Percentiles rank a stretch among this genome's conserved stretches.
phyloP scores from a whole-genome alignment of 176 grass and related monocot genomes.

The Tuctoria greenei region DNA sequence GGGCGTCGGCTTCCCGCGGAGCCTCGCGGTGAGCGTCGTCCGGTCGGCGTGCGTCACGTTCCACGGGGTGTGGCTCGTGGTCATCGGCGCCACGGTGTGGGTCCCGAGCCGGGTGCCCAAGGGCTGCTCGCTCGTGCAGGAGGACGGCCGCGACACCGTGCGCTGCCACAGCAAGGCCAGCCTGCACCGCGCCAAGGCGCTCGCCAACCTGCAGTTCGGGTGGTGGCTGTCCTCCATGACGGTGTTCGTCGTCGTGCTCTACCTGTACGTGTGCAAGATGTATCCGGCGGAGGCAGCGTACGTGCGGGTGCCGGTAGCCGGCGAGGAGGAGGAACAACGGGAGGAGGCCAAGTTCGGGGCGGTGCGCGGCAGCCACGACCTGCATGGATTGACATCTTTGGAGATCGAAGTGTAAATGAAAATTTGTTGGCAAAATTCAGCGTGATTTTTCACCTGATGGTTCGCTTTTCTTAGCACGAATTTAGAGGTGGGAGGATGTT shows the following conservation, averaged over 20 bases:
- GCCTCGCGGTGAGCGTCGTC: constrained; percentile 51
- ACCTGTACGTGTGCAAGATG: constrained; percentile 42
- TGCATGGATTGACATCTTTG: constrained; percentile 29
- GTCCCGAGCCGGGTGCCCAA: constrained; percentile 50
- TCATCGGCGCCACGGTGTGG: constrained; percentile 70
- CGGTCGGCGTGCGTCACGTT: constrained; percentile 60
- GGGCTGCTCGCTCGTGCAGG: constrained; percentile 48
- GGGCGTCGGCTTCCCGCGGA: constrained; percentile 52
- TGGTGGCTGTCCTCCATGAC: constrained; percentile 57
- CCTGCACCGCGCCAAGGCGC: constrained; percentile 60
- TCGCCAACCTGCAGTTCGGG: constrained; percentile 69
- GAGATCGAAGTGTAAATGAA: constrained; percentile 44
- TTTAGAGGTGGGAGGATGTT: no score
- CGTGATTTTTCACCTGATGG: no score
- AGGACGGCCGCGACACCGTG: constrained; percentile 62
- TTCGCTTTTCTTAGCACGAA: no score
- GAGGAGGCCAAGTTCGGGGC: constrained; percentile 30
- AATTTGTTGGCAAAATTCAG: no score
- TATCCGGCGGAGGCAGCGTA: constrained; percentile 49
- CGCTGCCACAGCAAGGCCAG: constrained; percentile 46
- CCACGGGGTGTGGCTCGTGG: constrained; percentile 66
- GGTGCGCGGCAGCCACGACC: neutral
- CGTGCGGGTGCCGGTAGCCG: constrained; percentile 25
- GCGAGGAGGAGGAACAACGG: constrained; percentile 17
- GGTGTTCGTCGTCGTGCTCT: constrained; percentile 45